A percentile compares a stretch with the other conserved stretches of the same genome.
Evolutionary conservation across 1,139 yeast species (phyloP).

Genomic region (Torulaspora pretoriensis): DNA sequence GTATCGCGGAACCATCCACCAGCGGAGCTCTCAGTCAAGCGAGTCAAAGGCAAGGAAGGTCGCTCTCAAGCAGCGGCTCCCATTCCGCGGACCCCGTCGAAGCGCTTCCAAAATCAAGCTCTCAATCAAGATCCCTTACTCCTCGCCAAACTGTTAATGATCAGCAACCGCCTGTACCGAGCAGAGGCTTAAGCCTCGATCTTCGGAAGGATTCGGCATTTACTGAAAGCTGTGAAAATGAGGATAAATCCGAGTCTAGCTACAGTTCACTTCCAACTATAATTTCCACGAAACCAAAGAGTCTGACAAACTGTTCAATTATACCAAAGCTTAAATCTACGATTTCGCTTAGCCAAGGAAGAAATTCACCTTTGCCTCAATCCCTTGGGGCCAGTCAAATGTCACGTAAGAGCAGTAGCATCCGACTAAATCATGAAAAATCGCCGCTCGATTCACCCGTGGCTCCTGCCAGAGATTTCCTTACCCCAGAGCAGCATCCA

Average conservation of each 20-base stretch:
- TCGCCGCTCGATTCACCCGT: conserved; percentile 35
- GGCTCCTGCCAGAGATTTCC: conserved; percentile 23
- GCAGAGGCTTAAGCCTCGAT: background rate
- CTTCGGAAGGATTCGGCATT: background rate
- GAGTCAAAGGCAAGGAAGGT: conserved; percentile 5
- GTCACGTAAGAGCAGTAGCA: conserved; percentile 38
- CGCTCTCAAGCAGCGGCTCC: conserved; percentile 1
- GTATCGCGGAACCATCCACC: conserved; percentile 16
- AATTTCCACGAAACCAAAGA: conserved; percentile 9
- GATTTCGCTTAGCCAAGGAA: conserved; percentile 34
- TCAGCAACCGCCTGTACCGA: conserved; percentile 2
- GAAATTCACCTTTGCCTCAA: conserved; percentile 32
- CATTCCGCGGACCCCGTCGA: conserved; percentile 3
- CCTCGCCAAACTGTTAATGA: conserved; percentile 35
- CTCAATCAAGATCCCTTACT: conserved; percentile 39
- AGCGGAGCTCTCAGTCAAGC: background rate
- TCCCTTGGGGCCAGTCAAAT: conserved; percentile 19
- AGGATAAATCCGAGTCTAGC: conserved; percentile 7
- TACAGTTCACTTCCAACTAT: conserved; percentile 9
- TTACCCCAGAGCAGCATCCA: conserved; percentile 30
- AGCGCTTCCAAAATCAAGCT: conserved; percentile 4
- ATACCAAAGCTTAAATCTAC: conserved; percentile 28
- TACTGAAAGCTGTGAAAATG: background rate
- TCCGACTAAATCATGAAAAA: conserved; percentile 23
- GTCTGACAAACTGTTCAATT: conserved; percentile 7